These are phyloP conservation scores for Bryoerythrophyllum caledonicum DNA, from an alignment of 225 moss, liverwort and hornwort genomes.

Conservation along the genomic window DNA sequence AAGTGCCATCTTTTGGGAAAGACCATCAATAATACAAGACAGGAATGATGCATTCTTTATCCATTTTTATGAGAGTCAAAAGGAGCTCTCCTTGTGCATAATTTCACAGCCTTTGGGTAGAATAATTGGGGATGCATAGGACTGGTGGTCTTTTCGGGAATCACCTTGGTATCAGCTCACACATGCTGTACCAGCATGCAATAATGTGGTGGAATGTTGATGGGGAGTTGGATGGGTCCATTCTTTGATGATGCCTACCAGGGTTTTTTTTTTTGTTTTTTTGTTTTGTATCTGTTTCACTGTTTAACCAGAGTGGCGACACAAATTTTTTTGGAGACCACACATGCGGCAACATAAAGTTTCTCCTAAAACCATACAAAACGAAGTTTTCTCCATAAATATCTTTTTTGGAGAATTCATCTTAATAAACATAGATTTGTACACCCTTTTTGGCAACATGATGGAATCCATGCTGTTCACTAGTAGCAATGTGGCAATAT, in stretches of 20 bases:
- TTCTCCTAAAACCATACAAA: too few relatives aligned
- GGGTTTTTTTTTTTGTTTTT: too few relatives aligned
- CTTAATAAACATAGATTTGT: too few relatives aligned
- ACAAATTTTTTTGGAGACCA: too few relatives aligned
- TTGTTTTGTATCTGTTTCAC: too few relatives aligned
- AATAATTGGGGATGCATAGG: slow-evolving; percentile 17
- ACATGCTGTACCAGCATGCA: slow-evolving; percentile 9
- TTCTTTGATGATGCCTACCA: neutral
- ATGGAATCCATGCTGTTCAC: too few relatives aligned
- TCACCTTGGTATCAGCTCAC: neutral
- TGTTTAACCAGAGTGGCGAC: too few relatives aligned
- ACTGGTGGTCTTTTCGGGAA: neutral
- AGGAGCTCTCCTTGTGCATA: neutral
- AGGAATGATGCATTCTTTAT: neutral
- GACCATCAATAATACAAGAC: slow-evolving; percentile 24
- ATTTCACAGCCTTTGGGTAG: slow-evolving; percentile 13
- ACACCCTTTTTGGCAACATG: too few relatives aligned
- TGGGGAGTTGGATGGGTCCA: neutral
- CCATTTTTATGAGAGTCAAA: neutral
- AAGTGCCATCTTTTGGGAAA: slow-evolving; percentile 1
- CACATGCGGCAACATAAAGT: too few relatives aligned
- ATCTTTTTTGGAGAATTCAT: too few relatives aligned
- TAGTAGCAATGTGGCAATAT: too few relatives aligned
- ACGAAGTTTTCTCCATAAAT: too few relatives aligned
- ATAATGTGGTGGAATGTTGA: slow-evolving; percentile 15